Percentiles rank a stretch among this genome's conserved stretches.
Conservation (phyloP, 2,329 filamentous ascomycete genomes). For the Fusarium sp. region DNA sequence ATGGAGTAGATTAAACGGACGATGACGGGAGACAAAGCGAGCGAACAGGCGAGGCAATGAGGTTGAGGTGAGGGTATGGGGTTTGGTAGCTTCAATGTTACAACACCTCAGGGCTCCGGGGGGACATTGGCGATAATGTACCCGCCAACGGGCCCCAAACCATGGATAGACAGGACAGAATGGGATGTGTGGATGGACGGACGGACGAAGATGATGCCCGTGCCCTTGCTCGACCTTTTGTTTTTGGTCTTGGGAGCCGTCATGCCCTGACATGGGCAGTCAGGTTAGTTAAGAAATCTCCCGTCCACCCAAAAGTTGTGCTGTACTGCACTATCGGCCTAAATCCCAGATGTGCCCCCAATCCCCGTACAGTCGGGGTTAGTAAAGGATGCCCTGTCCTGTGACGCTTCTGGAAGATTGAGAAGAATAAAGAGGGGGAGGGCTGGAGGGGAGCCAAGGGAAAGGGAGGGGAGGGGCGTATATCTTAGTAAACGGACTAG, state of each 20-base stretch:
- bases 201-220: constrained; percentile 36
- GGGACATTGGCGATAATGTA: constrained; percentile 50
- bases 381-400: constrained; percentile 40
- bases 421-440: constrained; percentile 40
- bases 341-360: constrained; percentile 44
- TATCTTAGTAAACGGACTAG: constrained; percentile 30
- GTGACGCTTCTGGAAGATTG: constrained; percentile 45
- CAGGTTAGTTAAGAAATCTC: constrained; percentile 32
- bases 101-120: constrained; percentile 41
- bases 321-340: constrained; percentile 36
- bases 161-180: constrained; percentile 12
- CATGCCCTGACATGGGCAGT: constrained; percentile 46
- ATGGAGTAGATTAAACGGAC: constrained; percentile 45
- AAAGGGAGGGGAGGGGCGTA: constrained; percentile 37
- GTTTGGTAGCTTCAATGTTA: constrained; percentile 44
- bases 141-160: constrained; percentile 39
- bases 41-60: constrained; percentile 33
- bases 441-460: constrained; percentile 4
- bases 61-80: constrained; percentile 21
- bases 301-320: constrained; percentile 24
- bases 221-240: constrained; percentile 34
- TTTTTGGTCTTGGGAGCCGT: constrained; percentile 34
- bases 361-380: constrained; percentile 39
- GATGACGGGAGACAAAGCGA: constrained; percentile 46
- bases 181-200: constrained; percentile 20